These are phyloP conservation scores for Kurtzmaniella quercitrusa DNA, from an alignment of 1,139 yeast species.

Conservation along the genomic window DNA sequence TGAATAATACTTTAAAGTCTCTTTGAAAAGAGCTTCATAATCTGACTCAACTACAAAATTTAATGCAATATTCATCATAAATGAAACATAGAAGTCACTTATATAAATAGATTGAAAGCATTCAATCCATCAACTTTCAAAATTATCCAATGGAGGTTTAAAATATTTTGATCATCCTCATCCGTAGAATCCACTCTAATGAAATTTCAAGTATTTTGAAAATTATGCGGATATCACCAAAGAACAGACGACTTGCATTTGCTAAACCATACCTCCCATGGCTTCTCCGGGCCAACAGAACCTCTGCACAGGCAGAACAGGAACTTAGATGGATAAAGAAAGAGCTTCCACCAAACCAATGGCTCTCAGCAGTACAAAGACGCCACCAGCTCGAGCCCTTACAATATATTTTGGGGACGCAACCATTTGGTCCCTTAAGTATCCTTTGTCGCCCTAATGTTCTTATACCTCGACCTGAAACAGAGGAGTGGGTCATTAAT, in stretches of 20 bases:
- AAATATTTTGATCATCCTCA: too few relatives aligned
- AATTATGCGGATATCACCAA: constrained; percentile 23
- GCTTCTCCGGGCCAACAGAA: constrained; percentile 27
- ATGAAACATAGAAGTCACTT: background rate
- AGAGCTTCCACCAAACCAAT: constrained; percentile 33
- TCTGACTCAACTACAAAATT: too few relatives aligned
- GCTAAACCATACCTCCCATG: constrained; percentile 25
- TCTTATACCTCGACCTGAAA: constrained; percentile 90
- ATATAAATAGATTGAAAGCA: too few relatives aligned
- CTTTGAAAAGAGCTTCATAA: too few relatives aligned
- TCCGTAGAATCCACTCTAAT: too few relatives aligned
- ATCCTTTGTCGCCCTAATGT: constrained; percentile 62
- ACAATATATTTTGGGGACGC: constrained; percentile 79
- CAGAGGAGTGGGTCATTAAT: constrained; percentile 80
- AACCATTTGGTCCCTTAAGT: constrained; percentile 76
- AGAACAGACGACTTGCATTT: constrained; percentile 25
- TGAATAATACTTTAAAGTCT: too few relatives aligned
- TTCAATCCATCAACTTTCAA: too few relatives aligned
- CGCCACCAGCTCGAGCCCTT: constrained; percentile 58
- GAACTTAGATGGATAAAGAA: constrained; percentile 40
- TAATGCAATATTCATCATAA: too few relatives aligned
- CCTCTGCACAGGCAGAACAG: constrained; percentile 27
- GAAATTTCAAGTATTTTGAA: background rate
- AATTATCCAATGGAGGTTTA: too few relatives aligned
- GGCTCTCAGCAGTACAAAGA: constrained; percentile 31